Evolutionary conservation across 768 basidiomycete genomes (phyloP).

Genomic region (Leucogyrophana mollusca): DNA sequence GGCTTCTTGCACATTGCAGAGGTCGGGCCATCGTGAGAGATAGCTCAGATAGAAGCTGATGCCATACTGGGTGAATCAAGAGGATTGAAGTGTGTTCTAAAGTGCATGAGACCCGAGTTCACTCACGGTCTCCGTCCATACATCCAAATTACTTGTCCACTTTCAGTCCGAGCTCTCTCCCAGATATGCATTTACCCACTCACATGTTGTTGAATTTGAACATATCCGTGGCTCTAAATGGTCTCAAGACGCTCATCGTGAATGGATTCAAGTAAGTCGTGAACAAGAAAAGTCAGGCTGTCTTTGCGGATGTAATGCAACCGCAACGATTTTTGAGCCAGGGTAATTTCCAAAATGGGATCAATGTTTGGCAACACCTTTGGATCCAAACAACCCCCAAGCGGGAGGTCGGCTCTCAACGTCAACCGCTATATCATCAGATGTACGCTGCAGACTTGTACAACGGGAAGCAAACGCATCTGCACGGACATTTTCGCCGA

Average conservation of each 20-base stretch:
- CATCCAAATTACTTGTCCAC: slow-evolving; percentile 76
- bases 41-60: slow-evolving; percentile 89
- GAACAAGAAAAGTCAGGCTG: neutral
- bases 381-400: neutral
- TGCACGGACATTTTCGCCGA: no score
- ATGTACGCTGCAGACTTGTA: no score
- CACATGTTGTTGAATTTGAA: slow-evolving; percentile 93
- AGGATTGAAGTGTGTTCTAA: neutral
- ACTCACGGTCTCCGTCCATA: slow-evolving; percentile 96
- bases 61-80: slow-evolving; percentile 59
- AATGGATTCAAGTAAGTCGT: neutral
- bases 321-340: no score
- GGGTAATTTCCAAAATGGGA: slow-evolving; percentile 1
- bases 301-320: no score
- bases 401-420: no score
- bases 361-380: slow-evolving; percentile 1
- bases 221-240: slow-evolving; percentile 87
- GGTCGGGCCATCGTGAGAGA: slow-evolving; percentile 88
- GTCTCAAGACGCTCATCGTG: slow-evolving; percentile 83
- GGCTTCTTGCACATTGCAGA: slow-evolving; percentile 81
- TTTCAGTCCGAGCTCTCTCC: neutral
- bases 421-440: no score
- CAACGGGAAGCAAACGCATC: no score
- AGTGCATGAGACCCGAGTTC: no score
- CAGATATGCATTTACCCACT: slow-evolving; percentile 21